A percentile compares a stretch with the other conserved stretches of the same genome.
Evolutionary conservation across 345 rosid genomes (phyloP).

Genomic region (Chamaenerion angustifolium): DNA sequence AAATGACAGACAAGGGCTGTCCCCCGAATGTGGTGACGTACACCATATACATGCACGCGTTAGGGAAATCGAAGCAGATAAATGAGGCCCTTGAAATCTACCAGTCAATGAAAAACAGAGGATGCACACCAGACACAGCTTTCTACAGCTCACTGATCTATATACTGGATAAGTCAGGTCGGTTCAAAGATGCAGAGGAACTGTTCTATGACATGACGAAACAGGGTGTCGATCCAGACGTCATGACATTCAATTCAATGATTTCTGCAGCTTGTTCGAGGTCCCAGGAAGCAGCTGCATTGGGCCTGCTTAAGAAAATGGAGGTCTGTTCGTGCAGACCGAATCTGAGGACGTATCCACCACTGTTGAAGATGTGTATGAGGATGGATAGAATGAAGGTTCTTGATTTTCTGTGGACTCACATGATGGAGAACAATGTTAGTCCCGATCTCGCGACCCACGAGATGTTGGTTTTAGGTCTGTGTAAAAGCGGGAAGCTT

Average conservation of each 20-base stretch:
- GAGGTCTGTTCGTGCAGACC: conserved; percentile 53
- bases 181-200: conserved; percentile 52
- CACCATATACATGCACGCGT: conserved; percentile 57
- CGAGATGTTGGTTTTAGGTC: conserved; percentile 37
- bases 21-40: conserved; percentile 45
- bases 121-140: conserved; percentile 48
- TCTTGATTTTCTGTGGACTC: conserved; percentile 38
- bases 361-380: conserved; percentile 62
- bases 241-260: conserved; percentile 45
- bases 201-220: conserved; percentile 61
- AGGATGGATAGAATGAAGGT: conserved; percentile 57
- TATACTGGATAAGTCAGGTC: conserved; percentile 49
- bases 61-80: conserved; percentile 57
- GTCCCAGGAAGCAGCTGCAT: conserved; percentile 46
- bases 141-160: conserved; percentile 60
- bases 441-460: conserved; percentile 50
- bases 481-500: conserved; percentile 43
- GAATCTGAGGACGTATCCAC: conserved; percentile 37
- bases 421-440: conserved; percentile 57
- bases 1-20: conserved; percentile 56
- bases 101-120: conserved; percentile 53
- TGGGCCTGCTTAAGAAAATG: conserved; percentile 53
- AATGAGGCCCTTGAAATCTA: conserved; percentile 52
- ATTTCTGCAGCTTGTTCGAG: conserved; percentile 38
- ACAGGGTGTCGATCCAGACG: conserved; percentile 43